Conservation (phyloP, 2,329 filamentous ascomycete species). For the Endocalyx cinctus region DNA sequence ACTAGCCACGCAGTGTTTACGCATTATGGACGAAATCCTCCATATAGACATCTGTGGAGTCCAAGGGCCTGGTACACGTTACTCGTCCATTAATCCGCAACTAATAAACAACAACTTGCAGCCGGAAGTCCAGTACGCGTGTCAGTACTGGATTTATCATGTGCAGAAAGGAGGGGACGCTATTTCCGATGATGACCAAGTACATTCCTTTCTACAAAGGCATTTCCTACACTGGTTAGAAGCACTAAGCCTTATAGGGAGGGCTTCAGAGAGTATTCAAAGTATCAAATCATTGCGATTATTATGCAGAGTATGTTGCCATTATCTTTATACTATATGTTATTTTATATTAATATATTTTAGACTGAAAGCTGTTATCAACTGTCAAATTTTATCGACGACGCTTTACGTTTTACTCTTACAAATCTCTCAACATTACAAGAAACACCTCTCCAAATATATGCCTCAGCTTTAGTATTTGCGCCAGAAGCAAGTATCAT, state of each 20-base stretch:
- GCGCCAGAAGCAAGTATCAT: conserved; percentile 23
- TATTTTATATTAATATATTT: conserved; percentile 2
- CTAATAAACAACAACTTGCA: conserved; percentile 3
- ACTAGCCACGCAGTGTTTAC: conserved; percentile 4
- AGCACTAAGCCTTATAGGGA: conserved; percentile 4
- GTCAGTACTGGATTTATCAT: conserved; percentile 11
- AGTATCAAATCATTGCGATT: conserved; percentile 8
- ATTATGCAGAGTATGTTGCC: conserved; percentile 8
- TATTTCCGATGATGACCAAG: background rate
- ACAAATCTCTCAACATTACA: conserved; percentile 20
- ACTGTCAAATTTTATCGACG: conserved; percentile 14
- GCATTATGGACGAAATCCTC: conserved; percentile 5
- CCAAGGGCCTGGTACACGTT: conserved; percentile 5
- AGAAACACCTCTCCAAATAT: conserved; percentile 26
- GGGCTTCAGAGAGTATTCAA: conserved; percentile 9
- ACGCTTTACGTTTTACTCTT: conserved; percentile 21
- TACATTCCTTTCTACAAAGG: conserved; percentile 3
- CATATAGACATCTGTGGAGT: conserved; percentile 5
- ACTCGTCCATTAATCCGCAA: conserved; percentile 1
- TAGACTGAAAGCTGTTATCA: conserved; percentile 3
- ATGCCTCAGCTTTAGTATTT: conserved; percentile 28
- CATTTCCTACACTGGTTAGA: conserved; percentile 11
- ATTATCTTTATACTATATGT: background rate
- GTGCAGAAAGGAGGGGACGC: background rate
- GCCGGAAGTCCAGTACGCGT: conserved; percentile 10